Base-by-base conservation (phyloP, 148 eudicot genomes). In the Rhododendron kiyosumense region DNA sequence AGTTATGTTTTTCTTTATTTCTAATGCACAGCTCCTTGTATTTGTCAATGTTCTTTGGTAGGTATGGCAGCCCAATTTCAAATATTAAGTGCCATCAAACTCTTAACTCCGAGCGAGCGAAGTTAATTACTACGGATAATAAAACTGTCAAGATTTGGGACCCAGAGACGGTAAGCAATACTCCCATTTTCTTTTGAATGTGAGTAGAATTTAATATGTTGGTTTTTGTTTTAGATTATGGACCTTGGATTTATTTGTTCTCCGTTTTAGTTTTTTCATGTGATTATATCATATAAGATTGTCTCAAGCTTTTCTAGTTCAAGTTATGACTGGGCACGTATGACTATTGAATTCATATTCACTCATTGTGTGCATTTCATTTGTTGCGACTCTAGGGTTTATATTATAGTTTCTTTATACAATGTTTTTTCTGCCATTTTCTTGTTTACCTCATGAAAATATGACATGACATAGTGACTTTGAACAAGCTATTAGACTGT, bases 101-200 rank as follows among this genome's bases (percentile, higher is more conserved):
- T 82, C 90, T 93, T 24, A 95, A 97, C 89, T 90, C 97, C 8
- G 90, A 93, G 85, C 74, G 86, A 63, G 88, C 92, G 54, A 97
- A 95, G 90, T 78, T 97, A 52, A 91, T 97, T 79, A 93, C 96
- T 41, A 89, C 94, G 32, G 99, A 97, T 86, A 89, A 88, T 75
- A 97, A 95, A 79, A 89, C 93, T 83, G 98, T 95, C 88, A 90
- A 98, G 88, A 88, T 97, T 83, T 97, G 98, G 99, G 98, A 97
- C 91, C 98, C 98, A 81, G 95, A 94, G 32, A 93, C 98, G 82
- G 99, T 97, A 91, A 85, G 92, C 1, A 79, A 82, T 82, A 79
- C 26, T 88, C 87, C 28, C 17, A 71, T 75, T 73, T 74, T 77
- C 46, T 17, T 32, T 65, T 77, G 26, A 81, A 38, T 38, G 49